phyloP scores from a whole-genome alignment of 2,329 filamentous ascomycete genomes.

The Bipolaris bicolor region DNA sequence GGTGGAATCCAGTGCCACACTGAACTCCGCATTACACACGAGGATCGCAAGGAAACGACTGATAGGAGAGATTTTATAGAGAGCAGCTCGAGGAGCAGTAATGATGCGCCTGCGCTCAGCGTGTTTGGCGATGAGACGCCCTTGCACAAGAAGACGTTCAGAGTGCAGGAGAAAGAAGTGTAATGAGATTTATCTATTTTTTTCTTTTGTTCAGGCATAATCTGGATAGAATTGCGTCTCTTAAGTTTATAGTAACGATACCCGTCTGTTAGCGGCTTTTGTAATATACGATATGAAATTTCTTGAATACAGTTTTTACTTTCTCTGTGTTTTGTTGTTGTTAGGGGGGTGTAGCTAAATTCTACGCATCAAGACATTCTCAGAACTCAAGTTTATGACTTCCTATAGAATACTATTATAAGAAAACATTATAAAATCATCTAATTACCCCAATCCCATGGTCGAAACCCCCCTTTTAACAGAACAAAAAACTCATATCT shows the following conservation, averaged over 20 bases:
- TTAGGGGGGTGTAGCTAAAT: too few relatives aligned
- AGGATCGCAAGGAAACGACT: constrained; percentile 6
- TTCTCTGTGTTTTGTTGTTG: too few relatives aligned
- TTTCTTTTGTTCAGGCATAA: neutral
- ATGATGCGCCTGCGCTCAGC: constrained; percentile 25
- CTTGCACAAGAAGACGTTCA: constrained; percentile 22
- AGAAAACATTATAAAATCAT: neutral
- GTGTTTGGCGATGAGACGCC: constrained; percentile 39
- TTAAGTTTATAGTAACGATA: too few relatives aligned
- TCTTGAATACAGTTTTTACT: too few relatives aligned
- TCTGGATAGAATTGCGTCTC: too few relatives aligned
- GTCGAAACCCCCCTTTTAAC: neutral
- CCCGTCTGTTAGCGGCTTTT: too few relatives aligned
- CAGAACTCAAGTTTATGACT: too few relatives aligned
- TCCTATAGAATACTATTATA: too few relatives aligned
- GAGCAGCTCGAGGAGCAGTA: constrained; percentile 26
- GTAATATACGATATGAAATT: too few relatives aligned
- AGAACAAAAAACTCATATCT: too few relatives aligned
- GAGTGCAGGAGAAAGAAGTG: constrained; percentile 7
- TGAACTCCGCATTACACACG: constrained; percentile 9
- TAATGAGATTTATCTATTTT: neutral
- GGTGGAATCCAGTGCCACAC: constrained; percentile 36
- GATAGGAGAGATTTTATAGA: constrained; percentile 11
- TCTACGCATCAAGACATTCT: too few relatives aligned
- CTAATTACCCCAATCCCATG: neutral